Evolutionary conservation across 2,329 filamentous ascomycete species (phyloP), one percentile per base, ranked within the genome.

Genomic region (Pseudogymnoascus sp.): DNA sequence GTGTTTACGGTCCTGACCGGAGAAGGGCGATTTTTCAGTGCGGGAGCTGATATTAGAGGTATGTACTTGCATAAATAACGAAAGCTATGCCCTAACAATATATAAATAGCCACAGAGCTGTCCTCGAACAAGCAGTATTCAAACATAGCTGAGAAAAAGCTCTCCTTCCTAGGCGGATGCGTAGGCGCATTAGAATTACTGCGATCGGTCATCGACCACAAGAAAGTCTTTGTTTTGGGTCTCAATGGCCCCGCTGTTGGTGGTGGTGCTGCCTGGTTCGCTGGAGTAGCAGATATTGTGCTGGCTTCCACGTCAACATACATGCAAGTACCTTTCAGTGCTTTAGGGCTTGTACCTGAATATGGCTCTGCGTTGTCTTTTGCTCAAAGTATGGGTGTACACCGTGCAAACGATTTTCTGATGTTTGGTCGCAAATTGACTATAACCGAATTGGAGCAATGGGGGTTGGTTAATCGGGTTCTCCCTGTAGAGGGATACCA

Each of bases 231-330:
- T 58, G 75, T 82, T 38, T 74, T 81, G 3, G 80, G 79, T 0
- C 71, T 82, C 25, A 82, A 82, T 69, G 79, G 80, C 9, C 79
- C 79, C 0, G 79, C 72, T 6, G 78, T 82, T 11, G 80, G 79
- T 16, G 79, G 77, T 18, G 79, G 80, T 9, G 79, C 78, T 18
- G 79, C 79, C 7, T 81, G 80, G 79, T 81, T 81, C 66, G 71
- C 74, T 6, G 80, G 79, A 3, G 71, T 80, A 35, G 75, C 78
- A 0, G 80, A 82, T 63, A 80, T 82, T 3, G 73, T 81, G 3
- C 72, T 81, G 12, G 79, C 79, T 18, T 76, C 78, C 0, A 68
- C 71, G 1, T 72, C 71, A 4, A 73, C 76, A 1, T 82, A 77
- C 68, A 73, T 82, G 0, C 78, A 81, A 74, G 76, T 78, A 16